Evolutionary conservation across 2,329 filamentous ascomycete genomes (phyloP).

Genomic region (Arthroderma sp.): DNA sequence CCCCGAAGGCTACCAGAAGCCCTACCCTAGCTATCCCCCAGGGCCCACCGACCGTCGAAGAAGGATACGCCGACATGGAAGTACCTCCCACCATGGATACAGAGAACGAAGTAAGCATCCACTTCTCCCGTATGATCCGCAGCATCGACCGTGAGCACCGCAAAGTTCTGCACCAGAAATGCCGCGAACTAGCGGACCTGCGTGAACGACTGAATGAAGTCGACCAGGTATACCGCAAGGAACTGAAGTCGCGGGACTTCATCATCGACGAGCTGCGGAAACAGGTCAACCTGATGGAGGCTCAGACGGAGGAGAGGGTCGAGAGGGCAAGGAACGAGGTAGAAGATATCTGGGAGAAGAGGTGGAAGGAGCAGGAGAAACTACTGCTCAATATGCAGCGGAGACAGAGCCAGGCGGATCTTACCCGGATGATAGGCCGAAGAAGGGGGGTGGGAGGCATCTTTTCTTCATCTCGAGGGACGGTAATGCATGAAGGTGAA

Average conservation of each 20-base stretch:
- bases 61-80: slow-evolving; percentile 14
- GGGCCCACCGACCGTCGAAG: slow-evolving; percentile 13
- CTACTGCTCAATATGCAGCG: not conserved
- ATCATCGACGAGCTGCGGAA: slow-evolving; percentile 21
- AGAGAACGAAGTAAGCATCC: slow-evolving; percentile 22
- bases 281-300: slow-evolving; percentile 17
- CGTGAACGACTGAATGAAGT: slow-evolving; percentile 21
- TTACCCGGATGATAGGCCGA: not conserved
- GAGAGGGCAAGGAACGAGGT: slow-evolving; percentile 24
- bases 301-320: slow-evolving; percentile 17
- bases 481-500: not conserved
- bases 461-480: not conserved
- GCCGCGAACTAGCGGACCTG: slow-evolving; percentile 21
- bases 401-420: not conserved
- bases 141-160: slow-evolving; percentile 23
- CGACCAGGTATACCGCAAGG: slow-evolving; percentile 23
- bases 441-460: not conserved
- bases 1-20: not conserved
- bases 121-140: slow-evolving; percentile 23
- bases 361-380: slow-evolving; percentile 25
- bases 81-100: slow-evolving; percentile 21
- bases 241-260: slow-evolving; percentile 22
- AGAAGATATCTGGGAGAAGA: slow-evolving; percentile 25
- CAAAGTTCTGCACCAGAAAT: slow-evolving; percentile 20
- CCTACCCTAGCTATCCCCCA: slow-evolving; percentile 10